Conservation (phyloP, 73 alveolate species). For the Paramecium pentaurelia region DNA sequence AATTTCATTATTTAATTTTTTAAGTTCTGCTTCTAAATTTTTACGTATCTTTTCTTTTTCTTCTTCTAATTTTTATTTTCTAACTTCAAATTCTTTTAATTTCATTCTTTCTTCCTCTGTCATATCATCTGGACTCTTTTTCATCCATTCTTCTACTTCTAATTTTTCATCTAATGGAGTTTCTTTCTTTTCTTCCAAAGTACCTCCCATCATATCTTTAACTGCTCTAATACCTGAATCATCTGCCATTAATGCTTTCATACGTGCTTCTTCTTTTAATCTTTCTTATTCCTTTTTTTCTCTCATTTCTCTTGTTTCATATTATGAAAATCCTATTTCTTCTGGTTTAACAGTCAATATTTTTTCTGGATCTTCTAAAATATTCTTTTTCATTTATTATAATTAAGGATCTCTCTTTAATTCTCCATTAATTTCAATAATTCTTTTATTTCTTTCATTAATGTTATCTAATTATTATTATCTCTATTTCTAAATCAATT, state of each 20-base stretch:
- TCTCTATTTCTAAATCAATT: slow-evolving; percentile 75
- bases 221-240: slow-evolving; percentile 94
- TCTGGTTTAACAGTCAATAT: slow-evolving; percentile 77
- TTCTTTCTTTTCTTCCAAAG: slow-evolving; percentile 87
- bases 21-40: slow-evolving; percentile 81
- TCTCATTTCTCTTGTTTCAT: slow-evolving; percentile 89
- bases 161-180: slow-evolving; percentile 79
- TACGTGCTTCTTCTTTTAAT: slow-evolving; percentile 89
- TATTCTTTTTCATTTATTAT: slow-evolving; percentile 76
- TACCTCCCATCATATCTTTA: slow-evolving; percentile 95
- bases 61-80: slow-evolving; percentile 88
- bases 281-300: slow-evolving; percentile 85
- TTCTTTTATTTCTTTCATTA: slow-evolving; percentile 87
- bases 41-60: slow-evolving; percentile 93
- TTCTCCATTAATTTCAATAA: slow-evolving; percentile 84
- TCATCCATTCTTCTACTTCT: slow-evolving; percentile 96
- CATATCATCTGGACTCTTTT: slow-evolving; percentile 92
- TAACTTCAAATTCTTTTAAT: slow-evolving; percentile 86
- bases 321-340: slow-evolving; percentile 84
- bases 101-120: slow-evolving; percentile 90
- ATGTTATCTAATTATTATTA: slow-evolving; percentile 80
- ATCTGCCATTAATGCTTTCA: slow-evolving; percentile 91
- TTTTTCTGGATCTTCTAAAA: slow-evolving; percentile 87
- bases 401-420: slow-evolving; percentile 82
- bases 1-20: slow-evolving; percentile 76